phyloP scores from a whole-genome alignment of 2,329 filamentous ascomycete species.

The Exophiala oligosperma region DNA sequence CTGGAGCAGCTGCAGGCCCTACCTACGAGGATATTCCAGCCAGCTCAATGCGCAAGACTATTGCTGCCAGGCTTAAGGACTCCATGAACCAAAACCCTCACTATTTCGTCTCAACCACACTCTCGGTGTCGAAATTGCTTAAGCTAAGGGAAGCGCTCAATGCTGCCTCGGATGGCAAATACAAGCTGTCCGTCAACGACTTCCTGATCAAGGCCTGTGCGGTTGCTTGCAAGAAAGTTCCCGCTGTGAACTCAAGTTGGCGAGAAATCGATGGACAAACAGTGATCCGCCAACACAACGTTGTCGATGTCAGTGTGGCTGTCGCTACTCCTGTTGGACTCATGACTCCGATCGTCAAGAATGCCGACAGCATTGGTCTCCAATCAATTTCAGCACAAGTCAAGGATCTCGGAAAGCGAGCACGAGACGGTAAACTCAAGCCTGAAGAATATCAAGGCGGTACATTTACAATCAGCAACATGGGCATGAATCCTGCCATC shows the following conservation, averaged over 20 bases:
- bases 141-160: conserved; percentile 96
- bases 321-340: conserved; percentile 90
- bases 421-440: conserved; percentile 96
- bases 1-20: conserved; percentile 56
- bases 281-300: conserved; percentile 88
- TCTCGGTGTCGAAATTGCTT: conserved; percentile 90
- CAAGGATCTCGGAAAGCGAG: conserved; percentile 96
- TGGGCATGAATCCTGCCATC: conserved; percentile 98
- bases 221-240: conserved; percentile 87
- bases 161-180: conserved; percentile 81
- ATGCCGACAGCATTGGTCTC: conserved; percentile 82
- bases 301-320: conserved; percentile 91
- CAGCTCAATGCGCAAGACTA: conserved; percentile 95
- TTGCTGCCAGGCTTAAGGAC: conserved; percentile 85
- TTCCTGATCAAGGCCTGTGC: conserved; percentile 97
- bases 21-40: conserved; percentile 82
- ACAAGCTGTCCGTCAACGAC: conserved; percentile 99
- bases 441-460: conserved; percentile 99
- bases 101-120: conserved; percentile 90
- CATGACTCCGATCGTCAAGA: conserved; percentile 96
- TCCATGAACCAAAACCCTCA: conserved; percentile 93
- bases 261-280: conserved; percentile 70
- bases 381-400: conserved; percentile 83
- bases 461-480: conserved; percentile 99
- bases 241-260: conserved; percentile 95